Percentiles rank a stretch among this genome's conserved stretches.
Evolutionary conservation across 148 eudicot genomes (phyloP).

Genomic region (Chenopodium album): DNA sequence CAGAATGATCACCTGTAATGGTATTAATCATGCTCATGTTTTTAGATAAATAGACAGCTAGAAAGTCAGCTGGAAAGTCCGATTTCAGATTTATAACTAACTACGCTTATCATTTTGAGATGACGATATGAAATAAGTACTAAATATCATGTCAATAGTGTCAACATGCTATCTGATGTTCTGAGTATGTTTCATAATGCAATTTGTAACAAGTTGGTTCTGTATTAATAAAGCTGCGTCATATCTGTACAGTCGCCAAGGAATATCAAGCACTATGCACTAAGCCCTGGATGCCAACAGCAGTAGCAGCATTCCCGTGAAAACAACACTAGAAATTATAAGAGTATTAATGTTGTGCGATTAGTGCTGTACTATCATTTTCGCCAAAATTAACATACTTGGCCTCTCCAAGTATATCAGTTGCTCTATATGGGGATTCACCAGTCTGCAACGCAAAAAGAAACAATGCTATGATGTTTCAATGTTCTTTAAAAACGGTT

Average conservation of each 20-base stretch:
- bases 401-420: constrained; percentile 28
- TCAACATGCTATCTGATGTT: constrained; percentile 8
- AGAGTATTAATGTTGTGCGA: constrained; percentile 19
- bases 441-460: constrained; percentile 10
- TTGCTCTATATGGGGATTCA: constrained; percentile 26
- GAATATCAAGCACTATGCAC: constrained; percentile 15
- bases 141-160: neutral
- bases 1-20: neutral
- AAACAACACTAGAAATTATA: neutral
- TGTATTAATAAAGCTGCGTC: constrained; percentile 3
- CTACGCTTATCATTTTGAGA: neutral
- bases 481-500: neutral
- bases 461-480: neutral
- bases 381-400: constrained; percentile 27
- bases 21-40: neutral
- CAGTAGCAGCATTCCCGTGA: constrained; percentile 11
- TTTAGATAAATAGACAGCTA: neutral
- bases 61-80: neutral
- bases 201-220: neutral
- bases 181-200: neutral
- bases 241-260: constrained; percentile 31
- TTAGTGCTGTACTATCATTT: constrained; percentile 22
- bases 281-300: constrained; percentile 1
- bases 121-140: neutral
- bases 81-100: neutral